A percentile compares a stretch with the other conserved stretches of the same genome.
These are phyloP conservation scores for Diplosphaera chodatii DNA, from an alignment of 139 green algal genomes.

Conservation along the genomic window DNA sequence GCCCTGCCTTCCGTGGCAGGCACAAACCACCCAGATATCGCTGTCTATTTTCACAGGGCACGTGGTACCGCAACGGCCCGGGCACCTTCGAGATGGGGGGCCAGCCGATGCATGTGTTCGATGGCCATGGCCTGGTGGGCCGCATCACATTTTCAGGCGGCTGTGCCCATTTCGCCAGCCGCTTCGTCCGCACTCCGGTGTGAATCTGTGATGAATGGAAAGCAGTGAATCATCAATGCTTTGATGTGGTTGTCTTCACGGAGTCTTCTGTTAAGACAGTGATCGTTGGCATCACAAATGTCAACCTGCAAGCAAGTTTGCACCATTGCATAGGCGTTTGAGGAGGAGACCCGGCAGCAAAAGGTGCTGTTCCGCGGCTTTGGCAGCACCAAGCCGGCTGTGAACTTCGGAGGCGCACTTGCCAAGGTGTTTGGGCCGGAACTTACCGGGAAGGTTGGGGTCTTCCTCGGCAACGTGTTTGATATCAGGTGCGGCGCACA, in stretches of 20 bases:
- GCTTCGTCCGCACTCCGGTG: not conserved
- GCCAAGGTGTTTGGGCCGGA: too few relatives aligned
- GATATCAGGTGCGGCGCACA: not conserved
- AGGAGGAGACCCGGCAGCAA: not conserved
- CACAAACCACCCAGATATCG: too few relatives aligned
- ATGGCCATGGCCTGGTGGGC: not conserved
- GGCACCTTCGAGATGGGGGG: not conserved
- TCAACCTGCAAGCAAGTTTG: too few relatives aligned
- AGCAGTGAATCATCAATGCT: too few relatives aligned
- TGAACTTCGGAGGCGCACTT: too few relatives aligned
- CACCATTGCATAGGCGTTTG: too few relatives aligned
- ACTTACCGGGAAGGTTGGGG: too few relatives aligned
- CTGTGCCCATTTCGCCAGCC: not conserved
- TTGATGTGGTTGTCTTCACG: too few relatives aligned
- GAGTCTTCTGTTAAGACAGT: too few relatives aligned
- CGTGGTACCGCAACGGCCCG: not conserved
- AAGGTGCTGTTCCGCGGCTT: not conserved
- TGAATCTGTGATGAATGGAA: too few relatives aligned
- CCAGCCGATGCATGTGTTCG: not conserved
- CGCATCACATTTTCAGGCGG: not conserved
- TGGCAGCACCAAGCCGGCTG: not conserved
- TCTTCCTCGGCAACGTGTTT: not conserved
- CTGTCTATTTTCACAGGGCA: not conserved
- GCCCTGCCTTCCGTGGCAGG: too few relatives aligned
- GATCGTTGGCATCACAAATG: too few relatives aligned